Conservation (phyloP, 176 grass and related monocot species). For the Carex cristatella region DNA sequence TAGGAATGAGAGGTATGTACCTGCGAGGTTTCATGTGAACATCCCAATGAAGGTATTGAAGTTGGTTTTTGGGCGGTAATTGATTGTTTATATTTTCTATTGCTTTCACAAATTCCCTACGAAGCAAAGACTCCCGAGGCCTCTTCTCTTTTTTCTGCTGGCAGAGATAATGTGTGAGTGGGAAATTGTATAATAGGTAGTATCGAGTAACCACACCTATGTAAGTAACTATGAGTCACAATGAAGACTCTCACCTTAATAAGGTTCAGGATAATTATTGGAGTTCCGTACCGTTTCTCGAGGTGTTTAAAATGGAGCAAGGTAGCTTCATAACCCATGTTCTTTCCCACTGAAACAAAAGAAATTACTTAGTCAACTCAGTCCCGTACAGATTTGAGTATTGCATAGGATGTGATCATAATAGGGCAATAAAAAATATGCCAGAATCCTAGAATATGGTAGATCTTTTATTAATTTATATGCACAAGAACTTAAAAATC, state of each 20-base stretch:
- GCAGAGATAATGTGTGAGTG: slow-evolving; percentile 3
- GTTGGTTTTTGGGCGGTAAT: slow-evolving; percentile 46
- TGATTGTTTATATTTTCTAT: slow-evolving; percentile 61
- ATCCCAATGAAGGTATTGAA: slow-evolving; percentile 94
- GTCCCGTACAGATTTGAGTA: background rate
- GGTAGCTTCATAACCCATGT: slow-evolving; percentile 74
- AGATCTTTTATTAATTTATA: background rate
- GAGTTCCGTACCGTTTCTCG: slow-evolving; percentile 67
- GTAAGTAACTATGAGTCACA: slow-evolving; percentile 13
- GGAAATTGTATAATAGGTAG: slow-evolving; percentile 1
- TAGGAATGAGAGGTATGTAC: slow-evolving; percentile 42
- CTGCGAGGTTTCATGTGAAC: slow-evolving; percentile 73
- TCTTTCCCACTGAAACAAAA: slow-evolving; percentile 55
- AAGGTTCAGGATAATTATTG: slow-evolving; percentile 93
- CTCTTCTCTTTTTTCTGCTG: slow-evolving; percentile 61
- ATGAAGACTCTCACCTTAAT: slow-evolving; percentile 65
- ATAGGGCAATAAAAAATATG: background rate
- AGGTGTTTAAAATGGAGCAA: slow-evolving; percentile 91
- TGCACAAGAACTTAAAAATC: background rate
- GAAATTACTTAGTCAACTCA: background rate
- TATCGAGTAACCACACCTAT: slow-evolving; percentile 8
- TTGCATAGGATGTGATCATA: background rate
- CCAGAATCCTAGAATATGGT: background rate
- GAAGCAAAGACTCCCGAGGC: slow-evolving; percentile 83
- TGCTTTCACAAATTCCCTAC: slow-evolving; percentile 64